Evolutionary conservation across 441 rosid species (phyloP).

Genomic region (Isatis lusitanica): DNA sequence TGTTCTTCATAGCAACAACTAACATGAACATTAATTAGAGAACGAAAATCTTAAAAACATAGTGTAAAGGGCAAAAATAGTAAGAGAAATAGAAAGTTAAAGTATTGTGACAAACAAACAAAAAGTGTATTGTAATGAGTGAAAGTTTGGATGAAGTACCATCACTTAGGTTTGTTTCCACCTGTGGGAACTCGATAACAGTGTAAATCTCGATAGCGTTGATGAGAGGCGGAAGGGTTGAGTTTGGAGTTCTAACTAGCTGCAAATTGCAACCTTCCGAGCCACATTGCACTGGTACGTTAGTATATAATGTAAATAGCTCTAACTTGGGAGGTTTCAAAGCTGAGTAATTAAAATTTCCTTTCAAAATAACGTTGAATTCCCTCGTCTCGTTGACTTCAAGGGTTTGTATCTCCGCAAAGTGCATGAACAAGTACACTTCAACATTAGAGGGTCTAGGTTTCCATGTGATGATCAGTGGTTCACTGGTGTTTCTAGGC

Average conservation of each 20-base stretch:
- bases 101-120: too few relatives aligned
- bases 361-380: neutral
- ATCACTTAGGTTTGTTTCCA: constrained; percentile 13
- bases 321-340: constrained; percentile 1
- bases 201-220: constrained; percentile 25
- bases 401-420: constrained; percentile 11
- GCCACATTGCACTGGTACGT: neutral
- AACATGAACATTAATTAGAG: neutral
- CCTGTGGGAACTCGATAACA: neutral
- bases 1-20: constrained; percentile 12
- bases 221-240: constrained; percentile 26
- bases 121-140: neutral
- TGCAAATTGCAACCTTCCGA: constrained; percentile 7
- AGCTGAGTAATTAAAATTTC: constrained; percentile 1
- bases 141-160: neutral
- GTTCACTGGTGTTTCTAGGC: constrained; percentile 13
- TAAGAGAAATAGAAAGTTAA: neutral
- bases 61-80: neutral
- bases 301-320: constrained; percentile 17
- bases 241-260: constrained; percentile 16
- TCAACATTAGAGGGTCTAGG: neutral
- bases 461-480: neutral
- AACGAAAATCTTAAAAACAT: too few relatives aligned
- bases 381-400: neutral
- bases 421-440: constrained; percentile 15